Conservation (phyloP, 768 basidiomycete genomes). For the Arthromyces matolae region DNA sequence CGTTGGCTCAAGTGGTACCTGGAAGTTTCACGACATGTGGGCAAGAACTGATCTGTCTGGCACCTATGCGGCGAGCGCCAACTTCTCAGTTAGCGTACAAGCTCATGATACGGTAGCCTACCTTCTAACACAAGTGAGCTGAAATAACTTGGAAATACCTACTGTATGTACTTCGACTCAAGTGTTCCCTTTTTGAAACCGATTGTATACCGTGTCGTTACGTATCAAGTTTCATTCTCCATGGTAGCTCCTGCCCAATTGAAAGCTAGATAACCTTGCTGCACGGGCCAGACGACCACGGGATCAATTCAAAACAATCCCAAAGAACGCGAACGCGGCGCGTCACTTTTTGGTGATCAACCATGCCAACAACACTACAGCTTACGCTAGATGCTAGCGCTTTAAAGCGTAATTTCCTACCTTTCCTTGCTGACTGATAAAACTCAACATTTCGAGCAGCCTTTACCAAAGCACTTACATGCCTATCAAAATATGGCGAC, state of each 20-base stretch:
- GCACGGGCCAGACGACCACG: no score
- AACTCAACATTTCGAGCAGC: conserved; percentile 39
- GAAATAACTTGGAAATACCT: background rate
- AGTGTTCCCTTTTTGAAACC: no score
- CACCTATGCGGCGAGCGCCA: conserved; percentile 31
- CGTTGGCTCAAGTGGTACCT: conserved; percentile 32
- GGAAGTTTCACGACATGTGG: conserved; percentile 56
- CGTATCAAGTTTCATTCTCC: no score
- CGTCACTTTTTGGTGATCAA: background rate
- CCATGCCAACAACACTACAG: conserved; percentile 46
- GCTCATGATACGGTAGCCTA: conserved; percentile 54
- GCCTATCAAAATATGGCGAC: conserved; percentile 80
- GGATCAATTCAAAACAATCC: no score
- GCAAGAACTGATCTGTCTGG: conserved; percentile 38
- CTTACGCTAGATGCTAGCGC: conserved; percentile 60
- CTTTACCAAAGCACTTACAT: conserved; percentile 69
- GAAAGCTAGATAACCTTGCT: no score
- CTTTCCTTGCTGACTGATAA: conserved; percentile 10
- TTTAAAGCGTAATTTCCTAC: conserved; percentile 47
- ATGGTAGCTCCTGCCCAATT: no score
- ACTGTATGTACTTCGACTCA: background rate
- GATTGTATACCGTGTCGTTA: no score
- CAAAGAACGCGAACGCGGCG: no score
- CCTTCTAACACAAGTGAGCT: conserved; percentile 29
- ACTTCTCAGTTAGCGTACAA: conserved; percentile 38